Percentiles rank a stretch among this genome's conserved stretches.
Evolutionary conservation across 1,284 basidiomycete genomes (phyloP).

Genomic region (Fistulina hepatica): DNA sequence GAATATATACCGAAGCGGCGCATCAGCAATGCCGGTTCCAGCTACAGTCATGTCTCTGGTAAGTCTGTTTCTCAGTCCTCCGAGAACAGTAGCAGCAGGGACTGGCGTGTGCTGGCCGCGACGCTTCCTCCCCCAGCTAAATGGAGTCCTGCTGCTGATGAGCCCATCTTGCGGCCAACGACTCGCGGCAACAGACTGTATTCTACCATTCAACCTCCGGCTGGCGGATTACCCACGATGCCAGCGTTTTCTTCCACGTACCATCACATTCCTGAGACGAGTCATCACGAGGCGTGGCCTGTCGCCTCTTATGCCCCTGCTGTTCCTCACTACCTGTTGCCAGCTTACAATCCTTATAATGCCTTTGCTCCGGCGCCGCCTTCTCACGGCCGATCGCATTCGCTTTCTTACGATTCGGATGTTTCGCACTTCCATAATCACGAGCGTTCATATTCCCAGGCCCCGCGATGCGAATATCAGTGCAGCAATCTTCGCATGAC

Average conservation of each 20-base stretch:
- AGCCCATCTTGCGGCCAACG: constrained; percentile 48
- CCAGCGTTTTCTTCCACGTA: constrained; percentile 19
- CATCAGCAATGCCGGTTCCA: constrained; percentile 27
- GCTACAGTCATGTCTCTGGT: constrained; percentile 18
- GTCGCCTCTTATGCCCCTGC: constrained; percentile 24
- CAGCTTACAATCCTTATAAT: constrained; percentile 34
- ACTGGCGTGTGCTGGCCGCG: constrained; percentile 12
- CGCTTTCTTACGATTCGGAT: constrained; percentile 42
- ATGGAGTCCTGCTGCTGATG: constrained; percentile 70
- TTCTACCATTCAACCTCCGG: constrained; percentile 49
- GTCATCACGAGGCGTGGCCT: constrained; percentile 32
- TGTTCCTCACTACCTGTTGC: constrained; percentile 24
- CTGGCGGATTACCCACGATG: constrained; percentile 20
- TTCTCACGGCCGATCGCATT: constrained; percentile 44
- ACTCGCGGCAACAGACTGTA: constrained; percentile 45
- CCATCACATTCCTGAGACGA: constrained; percentile 23
- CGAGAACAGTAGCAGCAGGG: constrained; percentile 8
- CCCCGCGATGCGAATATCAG: constrained; percentile 40
- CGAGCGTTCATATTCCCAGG: constrained; percentile 50
- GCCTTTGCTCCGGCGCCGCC: constrained; percentile 31
- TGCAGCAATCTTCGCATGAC: constrained; percentile 35
- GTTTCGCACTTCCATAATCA: constrained; percentile 37
- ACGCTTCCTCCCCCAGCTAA: constrained; percentile 60
- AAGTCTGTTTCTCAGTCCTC: constrained; percentile 13
- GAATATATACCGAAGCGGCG: constrained; percentile 69